Base-by-base conservation (phyloP, 345 rosid genomes). In the Populus davidiana region DNA sequence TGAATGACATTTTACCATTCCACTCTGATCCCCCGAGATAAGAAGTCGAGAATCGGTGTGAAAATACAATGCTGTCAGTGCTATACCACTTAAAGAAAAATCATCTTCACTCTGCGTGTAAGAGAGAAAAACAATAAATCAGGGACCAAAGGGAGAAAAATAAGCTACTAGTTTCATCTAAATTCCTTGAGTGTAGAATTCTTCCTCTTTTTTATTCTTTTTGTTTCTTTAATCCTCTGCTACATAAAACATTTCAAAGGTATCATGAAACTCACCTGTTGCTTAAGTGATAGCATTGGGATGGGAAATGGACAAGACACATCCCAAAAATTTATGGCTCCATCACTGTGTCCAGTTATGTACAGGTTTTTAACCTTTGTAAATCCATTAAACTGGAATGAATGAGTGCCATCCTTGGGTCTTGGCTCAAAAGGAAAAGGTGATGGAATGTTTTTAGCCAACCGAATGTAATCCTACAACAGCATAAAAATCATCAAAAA, bases 341-440 rank as follows among this genome's bases (percentile, higher is more conserved):
- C 99, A 83, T 93, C 91, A 72, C 88, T 85, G 72, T 93, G 99
- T 47, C 99, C 99, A 43, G 94, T 88, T 79, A 95, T 86, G 83
- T 85, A 90, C 81, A 95, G 80, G 82, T 95, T 89, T 78, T 87
- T 90, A 75, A 93, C 84, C 86, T 91, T 92, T 71, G 89, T 44
- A 81, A 93, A 90, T 67, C 97, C 97, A 71, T 80, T 85, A 79
- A 92, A 89, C 47, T 80, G 88, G 56, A 77, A 81, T 2, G 81
- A 73, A 70, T 82, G 81, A 38, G 74, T 77, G 81, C 81, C 84
- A 67, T 92, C 96, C 84, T 88, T 94, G 33, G 83, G 66, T 79
- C 73, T 86, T 38, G 84, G 80, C 49, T 90, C 94, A 13, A 74
- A 87, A 72, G 90, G 88, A 81, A 95, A 81, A 75, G 91, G 84